A percentile compares a stretch with the other conserved stretches of the same genome.
Evolutionary conservation across 768 basidiomycete genomes (phyloP).

Genomic region (Candolleomyces eurysporus): DNA sequence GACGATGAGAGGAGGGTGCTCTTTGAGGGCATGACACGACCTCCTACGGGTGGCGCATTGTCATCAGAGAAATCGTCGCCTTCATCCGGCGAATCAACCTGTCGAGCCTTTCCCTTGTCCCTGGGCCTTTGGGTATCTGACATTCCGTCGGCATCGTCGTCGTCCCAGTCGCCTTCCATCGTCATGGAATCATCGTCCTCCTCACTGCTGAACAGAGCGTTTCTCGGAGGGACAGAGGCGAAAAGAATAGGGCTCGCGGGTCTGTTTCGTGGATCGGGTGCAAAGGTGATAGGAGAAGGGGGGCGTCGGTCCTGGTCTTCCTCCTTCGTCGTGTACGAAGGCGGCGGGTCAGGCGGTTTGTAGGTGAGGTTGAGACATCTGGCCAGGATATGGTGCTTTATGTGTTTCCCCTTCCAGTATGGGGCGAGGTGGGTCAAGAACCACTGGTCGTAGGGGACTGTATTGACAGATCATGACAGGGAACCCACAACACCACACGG

Average conservation of each 20-base stretch:
- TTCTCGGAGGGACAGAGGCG: conserved; percentile 20
- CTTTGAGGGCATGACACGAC: not conserved
- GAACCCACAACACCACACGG: too few species aligned
- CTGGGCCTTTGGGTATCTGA: not conserved
- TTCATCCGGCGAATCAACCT: not conserved
- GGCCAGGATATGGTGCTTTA: conserved; percentile 62
- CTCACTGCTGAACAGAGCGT: conserved; percentile 10
- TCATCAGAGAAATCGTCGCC: not conserved
- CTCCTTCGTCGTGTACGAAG: conserved; percentile 11
- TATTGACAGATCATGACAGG: not conserved
- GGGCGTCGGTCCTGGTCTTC: conserved; percentile 31
- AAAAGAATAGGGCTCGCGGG: conserved; percentile 46
- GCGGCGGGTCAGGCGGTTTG: conserved; percentile 22
- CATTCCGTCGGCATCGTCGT: conserved; percentile 4
- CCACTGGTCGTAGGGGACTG: conserved; percentile 78
- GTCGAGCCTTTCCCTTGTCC: conserved; percentile 1
- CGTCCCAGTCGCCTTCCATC: conserved; percentile 10
- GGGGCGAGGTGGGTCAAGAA: conserved; percentile 66
- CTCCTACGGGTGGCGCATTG: not conserved
- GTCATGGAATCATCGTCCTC: conserved; percentile 2
- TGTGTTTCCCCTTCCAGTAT: conserved; percentile 56
- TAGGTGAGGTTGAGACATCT: conserved; percentile 46
- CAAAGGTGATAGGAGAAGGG: conserved; percentile 71
- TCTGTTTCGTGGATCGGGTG: conserved; percentile 39
- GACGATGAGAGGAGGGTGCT: not conserved